Conservation (phyloP, 2,329 filamentous ascomycete genomes). For the Colletotrichum eremochloae region DNA sequence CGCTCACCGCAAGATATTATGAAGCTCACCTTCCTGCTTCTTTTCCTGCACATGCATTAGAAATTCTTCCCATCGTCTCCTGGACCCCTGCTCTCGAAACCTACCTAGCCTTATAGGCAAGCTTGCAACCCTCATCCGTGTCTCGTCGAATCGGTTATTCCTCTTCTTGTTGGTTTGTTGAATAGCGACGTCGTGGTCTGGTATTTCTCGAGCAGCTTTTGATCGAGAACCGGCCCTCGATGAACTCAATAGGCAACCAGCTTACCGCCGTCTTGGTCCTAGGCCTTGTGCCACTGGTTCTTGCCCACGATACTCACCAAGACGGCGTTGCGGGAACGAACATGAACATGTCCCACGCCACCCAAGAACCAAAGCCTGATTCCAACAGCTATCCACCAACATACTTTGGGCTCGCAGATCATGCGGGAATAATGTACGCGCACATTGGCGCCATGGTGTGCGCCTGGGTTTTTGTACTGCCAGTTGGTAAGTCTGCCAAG, state of each 20-base stretch:
- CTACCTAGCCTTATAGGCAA: neutral
- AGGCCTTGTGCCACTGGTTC: slow-evolving; percentile 20
- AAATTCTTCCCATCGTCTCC: too few relatives aligned
- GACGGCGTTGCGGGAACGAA: slow-evolving; percentile 35
- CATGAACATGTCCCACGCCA: slow-evolving; percentile 41
- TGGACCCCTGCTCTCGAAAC: neutral
- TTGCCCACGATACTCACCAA: slow-evolving; percentile 43
- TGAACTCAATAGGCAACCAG: slow-evolving; percentile 7
- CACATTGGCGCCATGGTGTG: slow-evolving; percentile 80
- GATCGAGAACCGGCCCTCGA: neutral
- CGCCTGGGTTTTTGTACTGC: slow-evolving; percentile 80
- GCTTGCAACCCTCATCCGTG: neutral
- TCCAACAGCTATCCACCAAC: slow-evolving; percentile 57
- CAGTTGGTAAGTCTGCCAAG: slow-evolving; percentile 70
- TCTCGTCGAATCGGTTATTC: neutral
- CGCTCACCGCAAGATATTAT: neutral
- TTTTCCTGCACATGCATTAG: neutral
- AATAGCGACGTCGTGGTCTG: neutral
- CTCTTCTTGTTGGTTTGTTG: neutral
- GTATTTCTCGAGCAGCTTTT: neutral
- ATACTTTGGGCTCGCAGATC: slow-evolving; percentile 71
- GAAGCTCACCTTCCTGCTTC: neutral
- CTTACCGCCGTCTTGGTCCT: slow-evolving; percentile 6
- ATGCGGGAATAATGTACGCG: slow-evolving; percentile 70
- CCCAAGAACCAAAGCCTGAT: slow-evolving; percentile 38